Evolutionary conservation across 805 yeast species (phyloP), one percentile per base, ranked within the genome.

Genomic region (Candida argentea): DNA sequence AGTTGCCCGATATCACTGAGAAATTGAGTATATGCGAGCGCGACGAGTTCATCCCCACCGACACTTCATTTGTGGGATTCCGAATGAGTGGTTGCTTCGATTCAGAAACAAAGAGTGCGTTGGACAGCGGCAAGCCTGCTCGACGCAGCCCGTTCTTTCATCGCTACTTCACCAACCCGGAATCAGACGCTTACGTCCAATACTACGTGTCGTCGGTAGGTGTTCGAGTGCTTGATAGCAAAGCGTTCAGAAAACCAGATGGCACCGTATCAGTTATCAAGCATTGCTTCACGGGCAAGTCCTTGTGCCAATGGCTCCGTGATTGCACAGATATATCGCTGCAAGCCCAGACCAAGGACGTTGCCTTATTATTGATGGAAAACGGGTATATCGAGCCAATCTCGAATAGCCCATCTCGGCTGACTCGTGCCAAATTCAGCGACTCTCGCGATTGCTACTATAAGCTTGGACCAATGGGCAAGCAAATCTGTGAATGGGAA

Each of bases 131-230:
- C 12, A 14, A 13, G 11, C 3, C 16, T 22, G 23, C 16, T 7
- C 20, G 11, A n/a, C 16, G 26, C 5, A 74, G 83, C 4, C 94
- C 94, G 0, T 76, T 79, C 38, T 70, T 73, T 31, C 94, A 83
- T 43, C 65, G 70, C 22, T 83, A 70, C 43, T 85, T 85, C 55
- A 76, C 89, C 4, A 87, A 87, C 42, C 96, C 96, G 0, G 93
- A 81, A 44, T 80, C 93, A 0, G 89, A 81, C 38, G 64, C 94
- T 0, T 82, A 76, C 44, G 50, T 71, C 6, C 96, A 87, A 47
- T 86, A 86, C 47, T 86, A 77, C 46, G 75, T 71, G 4, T 70
- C 87, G 0, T 42, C 55, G 14, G 56, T 51, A 7, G 95, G 95
- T 1, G 62, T 83, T 3, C 54, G 94, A 12, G 42, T 82, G 3